These are phyloP conservation scores for Aspergillus piperis DNA, from an alignment of 2,329 filamentous ascomycete genomes.

Conservation along the genomic window DNA sequence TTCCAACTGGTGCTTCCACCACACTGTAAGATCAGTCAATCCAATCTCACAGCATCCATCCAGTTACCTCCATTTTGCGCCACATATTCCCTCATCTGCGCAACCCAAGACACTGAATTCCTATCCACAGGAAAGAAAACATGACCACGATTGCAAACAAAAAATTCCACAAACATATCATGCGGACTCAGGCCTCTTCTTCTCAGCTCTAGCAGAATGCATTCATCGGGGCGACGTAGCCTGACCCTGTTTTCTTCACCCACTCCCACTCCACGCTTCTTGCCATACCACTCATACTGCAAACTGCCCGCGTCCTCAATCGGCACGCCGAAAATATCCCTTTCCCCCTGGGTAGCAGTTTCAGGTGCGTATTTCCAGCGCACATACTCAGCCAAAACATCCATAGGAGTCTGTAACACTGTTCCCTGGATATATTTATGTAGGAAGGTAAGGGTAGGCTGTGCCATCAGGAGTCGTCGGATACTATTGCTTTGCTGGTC, in stretches of 20 bases:
- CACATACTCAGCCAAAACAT: constrained; percentile 60
- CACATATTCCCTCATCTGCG: background rate
- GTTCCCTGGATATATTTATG: constrained; percentile 62
- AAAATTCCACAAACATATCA: constrained; percentile 57
- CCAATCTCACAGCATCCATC: constrained; percentile 8
- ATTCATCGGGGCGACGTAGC: constrained; percentile 59
- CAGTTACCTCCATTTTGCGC: constrained; percentile 6
- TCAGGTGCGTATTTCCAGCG: constrained; percentile 55
- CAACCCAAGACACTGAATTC: constrained; percentile 7
- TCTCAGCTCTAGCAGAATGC: constrained; percentile 59
- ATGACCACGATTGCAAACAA: constrained; percentile 36
- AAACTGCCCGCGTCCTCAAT: constrained; percentile 54
- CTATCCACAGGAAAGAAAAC: background rate
- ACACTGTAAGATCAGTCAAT: background rate
- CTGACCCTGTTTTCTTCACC: constrained; percentile 27
- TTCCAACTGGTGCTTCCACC: background rate
- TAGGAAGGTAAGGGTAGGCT: constrained; percentile 58
- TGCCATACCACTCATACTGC: constrained; percentile 40
- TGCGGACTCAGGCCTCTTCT: constrained; percentile 58
- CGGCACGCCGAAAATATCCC: constrained; percentile 55
- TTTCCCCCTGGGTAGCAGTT: constrained; percentile 21
- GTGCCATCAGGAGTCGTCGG: constrained; percentile 61
- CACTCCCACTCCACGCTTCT: constrained; percentile 11
- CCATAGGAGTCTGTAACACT: constrained; percentile 51
- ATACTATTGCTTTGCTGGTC: constrained; percentile 52